phyloP scores from a whole-genome alignment of 192 early-diverging fungal species.

The Entomortierella lignicola region DNA sequence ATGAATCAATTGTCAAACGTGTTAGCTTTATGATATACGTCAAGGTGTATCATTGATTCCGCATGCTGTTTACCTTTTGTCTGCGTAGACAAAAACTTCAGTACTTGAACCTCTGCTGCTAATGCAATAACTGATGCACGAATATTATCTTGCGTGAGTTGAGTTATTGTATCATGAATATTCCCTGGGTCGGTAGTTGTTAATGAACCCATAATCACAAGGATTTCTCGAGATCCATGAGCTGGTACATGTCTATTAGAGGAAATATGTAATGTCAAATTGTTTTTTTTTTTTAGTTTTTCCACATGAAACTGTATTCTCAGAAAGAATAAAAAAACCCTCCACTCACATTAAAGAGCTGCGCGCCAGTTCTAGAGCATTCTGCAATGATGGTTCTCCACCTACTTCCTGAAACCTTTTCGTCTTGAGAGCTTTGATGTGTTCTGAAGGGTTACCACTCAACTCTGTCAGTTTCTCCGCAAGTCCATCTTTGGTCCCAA shows the following conservation, averaged over 20 bases:
- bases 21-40: too few relatives aligned
- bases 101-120: constrained; percentile 91
- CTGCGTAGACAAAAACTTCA: constrained; percentile 74
- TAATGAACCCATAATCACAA: constrained; percentile 89
- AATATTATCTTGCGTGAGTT: constrained; percentile 75
- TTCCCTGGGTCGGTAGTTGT: constrained; percentile 96
- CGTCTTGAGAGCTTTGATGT: constrained; percentile 74
- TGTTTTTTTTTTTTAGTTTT: neutral
- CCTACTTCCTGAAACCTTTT: constrained; percentile 75
- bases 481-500: constrained; percentile 86
- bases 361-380: constrained; percentile 87
- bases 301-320: too few relatives aligned
- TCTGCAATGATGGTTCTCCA: constrained; percentile 94
- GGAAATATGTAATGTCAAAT: neutral
- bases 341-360: constrained; percentile 65
- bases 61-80: constrained; percentile 73
- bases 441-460: constrained; percentile 86
- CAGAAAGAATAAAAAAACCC: neutral
- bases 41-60: too few relatives aligned
- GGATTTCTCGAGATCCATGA: constrained; percentile 89
- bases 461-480: constrained; percentile 91
- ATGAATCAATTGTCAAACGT: neutral
- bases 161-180: constrained; percentile 83
- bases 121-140: constrained; percentile 90
- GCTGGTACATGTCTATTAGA: constrained; percentile 77